phyloP scores from a whole-genome alignment of 192 early-diverging fungal genomes.

The Phlyctochytrium planicorne region DNA sequence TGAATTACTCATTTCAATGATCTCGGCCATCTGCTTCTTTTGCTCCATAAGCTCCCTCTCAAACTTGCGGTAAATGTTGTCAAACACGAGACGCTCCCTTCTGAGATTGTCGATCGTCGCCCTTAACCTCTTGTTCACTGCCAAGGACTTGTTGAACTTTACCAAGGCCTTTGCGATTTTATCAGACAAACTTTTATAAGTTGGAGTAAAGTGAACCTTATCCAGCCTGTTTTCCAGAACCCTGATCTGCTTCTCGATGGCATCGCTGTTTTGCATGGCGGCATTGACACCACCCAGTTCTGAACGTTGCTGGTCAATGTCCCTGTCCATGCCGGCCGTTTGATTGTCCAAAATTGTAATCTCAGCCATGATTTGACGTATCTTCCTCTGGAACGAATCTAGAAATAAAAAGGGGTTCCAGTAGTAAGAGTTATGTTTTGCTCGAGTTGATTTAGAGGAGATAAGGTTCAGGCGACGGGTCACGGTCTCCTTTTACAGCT shows the following conservation, averaged over 20 bases:
- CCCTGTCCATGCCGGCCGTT: constrained; percentile 32
- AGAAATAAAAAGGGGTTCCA: no score
- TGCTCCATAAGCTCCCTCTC: constrained; percentile 56
- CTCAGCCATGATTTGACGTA: constrained; percentile 35
- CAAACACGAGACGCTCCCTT: constrained; percentile 58
- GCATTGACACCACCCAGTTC: constrained; percentile 55
- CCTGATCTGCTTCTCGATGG: constrained; percentile 53
- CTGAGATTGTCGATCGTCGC: constrained; percentile 54
- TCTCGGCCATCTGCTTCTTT: constrained; percentile 64
- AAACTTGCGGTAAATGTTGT: constrained; percentile 59
- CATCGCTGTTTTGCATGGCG: constrained; percentile 45
- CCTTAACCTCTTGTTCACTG: constrained; percentile 56
- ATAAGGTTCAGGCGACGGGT: background rate
- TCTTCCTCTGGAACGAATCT: constrained; percentile 46
- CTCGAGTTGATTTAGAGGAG: background rate
- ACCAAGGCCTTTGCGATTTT: constrained; percentile 40
- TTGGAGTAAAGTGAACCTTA: constrained; percentile 29
- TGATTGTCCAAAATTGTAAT: constrained; percentile 38
- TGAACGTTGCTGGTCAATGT: constrained; percentile 51
- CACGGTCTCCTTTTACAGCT: no score
- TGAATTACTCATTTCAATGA: constrained; percentile 59
- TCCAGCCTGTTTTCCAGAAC: constrained; percentile 59
- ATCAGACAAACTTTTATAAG: background rate
- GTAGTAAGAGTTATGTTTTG: background rate
- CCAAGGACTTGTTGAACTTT: constrained; percentile 61